These are phyloP conservation scores for Helicostylum pulchrum DNA, from an alignment of 192 early-diverging fungal species.

Conservation along the genomic window DNA sequence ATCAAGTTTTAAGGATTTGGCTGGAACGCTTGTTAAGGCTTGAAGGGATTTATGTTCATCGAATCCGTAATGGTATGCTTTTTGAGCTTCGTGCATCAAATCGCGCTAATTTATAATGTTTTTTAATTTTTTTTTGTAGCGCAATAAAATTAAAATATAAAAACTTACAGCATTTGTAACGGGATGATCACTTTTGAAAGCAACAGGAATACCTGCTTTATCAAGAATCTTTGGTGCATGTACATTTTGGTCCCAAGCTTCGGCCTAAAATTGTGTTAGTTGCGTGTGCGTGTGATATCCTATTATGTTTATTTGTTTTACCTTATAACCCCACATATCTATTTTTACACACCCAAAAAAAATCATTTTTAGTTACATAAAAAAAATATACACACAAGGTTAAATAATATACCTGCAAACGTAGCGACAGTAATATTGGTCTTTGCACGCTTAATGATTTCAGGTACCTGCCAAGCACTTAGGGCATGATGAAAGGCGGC, in stretches of 20 bases:
- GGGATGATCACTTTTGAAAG: conserved; percentile 65
- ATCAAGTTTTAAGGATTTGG: conserved; percentile 48
- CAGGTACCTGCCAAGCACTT: conserved; percentile 53
- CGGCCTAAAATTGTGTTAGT: conserved; percentile 27
- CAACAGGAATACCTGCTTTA: conserved; percentile 59
- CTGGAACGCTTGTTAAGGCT: conserved; percentile 55
- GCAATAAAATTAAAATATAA: background rate
- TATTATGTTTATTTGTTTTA: background rate
- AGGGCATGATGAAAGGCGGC: conserved; percentile 63
- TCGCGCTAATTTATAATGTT: conserved; percentile 38
- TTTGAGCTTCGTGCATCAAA: conserved; percentile 59
- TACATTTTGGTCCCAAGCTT: conserved; percentile 54
- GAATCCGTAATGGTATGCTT: conserved; percentile 61
- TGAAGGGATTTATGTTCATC: conserved; percentile 43
- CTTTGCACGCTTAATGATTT: conserved; percentile 43
- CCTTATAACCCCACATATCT: conserved; percentile 48
- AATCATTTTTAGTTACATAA: background rate
- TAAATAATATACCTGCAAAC: conserved; percentile 38
- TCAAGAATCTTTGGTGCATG: conserved; percentile 49
- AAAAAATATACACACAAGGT: background rate
- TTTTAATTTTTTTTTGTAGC: background rate
- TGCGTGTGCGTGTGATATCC: too few relatives aligned
- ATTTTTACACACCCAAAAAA: background rate
- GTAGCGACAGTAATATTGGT: conserved; percentile 56
- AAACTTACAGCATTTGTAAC: conserved; percentile 51